phyloP scores from a whole-genome alignment of 2,329 filamentous ascomycete genomes.

The Gnomoniopsis sp. region DNA sequence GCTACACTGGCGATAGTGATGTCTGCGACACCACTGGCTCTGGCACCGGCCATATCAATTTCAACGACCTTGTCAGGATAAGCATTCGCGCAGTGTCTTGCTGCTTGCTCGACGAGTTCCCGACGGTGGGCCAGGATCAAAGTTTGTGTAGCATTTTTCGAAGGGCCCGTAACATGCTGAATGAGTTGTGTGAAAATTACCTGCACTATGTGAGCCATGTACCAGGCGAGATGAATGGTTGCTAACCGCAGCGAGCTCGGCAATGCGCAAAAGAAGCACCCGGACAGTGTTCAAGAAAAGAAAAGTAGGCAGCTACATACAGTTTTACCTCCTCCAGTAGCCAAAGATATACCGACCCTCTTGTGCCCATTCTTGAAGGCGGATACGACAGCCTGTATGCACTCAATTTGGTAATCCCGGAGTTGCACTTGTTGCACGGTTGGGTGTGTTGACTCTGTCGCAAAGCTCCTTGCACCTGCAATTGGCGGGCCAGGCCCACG shows the following conservation, averaged over 20 bases:
- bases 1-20: constrained; percentile 91
- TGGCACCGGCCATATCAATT: constrained; percentile 81
- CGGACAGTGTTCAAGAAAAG: no score
- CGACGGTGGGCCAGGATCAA: constrained; percentile 89
- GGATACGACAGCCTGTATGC: constrained; percentile 74
- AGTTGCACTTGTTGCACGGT: constrained; percentile 36
- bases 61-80: constrained; percentile 82
- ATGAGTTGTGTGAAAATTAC: constrained; percentile 97
- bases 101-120: constrained; percentile 93
- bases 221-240: not conserved
- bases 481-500: not conserved
- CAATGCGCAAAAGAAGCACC: not conserved
- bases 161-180: constrained; percentile 61
- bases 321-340: constrained; percentile 87
- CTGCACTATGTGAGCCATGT: constrained; percentile 27
- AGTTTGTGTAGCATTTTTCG: constrained; percentile 64
- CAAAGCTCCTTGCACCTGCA: constrained; percentile 2
- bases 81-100: constrained; percentile 72
- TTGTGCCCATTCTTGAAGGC: constrained; percentile 70
- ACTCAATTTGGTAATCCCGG: constrained; percentile 87
- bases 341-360: constrained; percentile 78
- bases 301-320: constrained; percentile 41
- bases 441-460: constrained; percentile 3
- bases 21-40: constrained; percentile 77
- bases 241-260: not conserved